These are phyloP conservation scores for Annulohypoxylon nitens DNA, from an alignment of 495 filamentous ascomycete genomes.

Conservation along the genomic window DNA sequence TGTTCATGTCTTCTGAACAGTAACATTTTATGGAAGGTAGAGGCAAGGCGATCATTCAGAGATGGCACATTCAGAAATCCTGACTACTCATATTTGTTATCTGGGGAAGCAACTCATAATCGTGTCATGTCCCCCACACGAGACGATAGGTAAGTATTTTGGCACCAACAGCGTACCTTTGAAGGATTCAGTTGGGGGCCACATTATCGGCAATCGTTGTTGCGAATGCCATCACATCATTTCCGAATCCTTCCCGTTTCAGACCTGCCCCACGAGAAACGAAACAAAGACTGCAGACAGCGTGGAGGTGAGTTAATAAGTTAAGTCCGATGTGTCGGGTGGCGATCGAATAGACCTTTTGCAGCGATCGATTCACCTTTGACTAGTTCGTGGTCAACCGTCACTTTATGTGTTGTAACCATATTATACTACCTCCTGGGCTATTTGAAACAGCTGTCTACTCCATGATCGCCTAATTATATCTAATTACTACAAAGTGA, in stretches of 20 bases:
- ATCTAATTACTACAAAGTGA: not conserved
- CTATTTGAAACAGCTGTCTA: conserved; percentile 13
- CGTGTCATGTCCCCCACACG: not conserved
- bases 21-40: not conserved
- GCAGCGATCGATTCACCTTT: conserved; percentile 24
- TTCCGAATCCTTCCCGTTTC: conserved; percentile 36
- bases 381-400: not conserved
- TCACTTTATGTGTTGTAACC: conserved; percentile 26
- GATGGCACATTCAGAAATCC: conserved; percentile 25
- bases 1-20: not conserved
- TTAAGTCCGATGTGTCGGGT: conserved; percentile 15
- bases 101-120: conserved; percentile 14
- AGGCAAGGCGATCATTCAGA: conserved; percentile 26
- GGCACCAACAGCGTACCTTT: not conserved
- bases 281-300: conserved; percentile 9
- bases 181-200: conserved; percentile 23
- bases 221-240: conserved; percentile 31
- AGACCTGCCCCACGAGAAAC: conserved; percentile 7
- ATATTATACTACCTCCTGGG: conserved; percentile 23
- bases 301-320: not conserved
- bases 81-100: not conserved
- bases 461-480: conserved; percentile 6
- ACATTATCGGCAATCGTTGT: not conserved
- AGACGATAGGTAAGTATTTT: not conserved
- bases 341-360: conserved; percentile 29